A percentile compares a stretch with the other conserved stretches of the same genome.
Conservation (phyloP, 441 rosid genomes). For the Adansonia madagascariensis region DNA sequence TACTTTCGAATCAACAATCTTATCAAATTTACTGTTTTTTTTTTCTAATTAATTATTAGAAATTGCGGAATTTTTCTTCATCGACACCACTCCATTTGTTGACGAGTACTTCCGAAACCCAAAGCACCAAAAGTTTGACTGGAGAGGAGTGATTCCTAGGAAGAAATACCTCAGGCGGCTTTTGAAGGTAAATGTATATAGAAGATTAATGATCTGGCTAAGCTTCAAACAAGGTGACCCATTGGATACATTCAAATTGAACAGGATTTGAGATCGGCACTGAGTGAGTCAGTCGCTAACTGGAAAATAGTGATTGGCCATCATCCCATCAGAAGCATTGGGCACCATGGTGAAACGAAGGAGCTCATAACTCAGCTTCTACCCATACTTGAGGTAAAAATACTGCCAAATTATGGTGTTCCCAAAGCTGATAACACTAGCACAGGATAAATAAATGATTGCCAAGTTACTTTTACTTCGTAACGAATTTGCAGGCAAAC, state of each 20-base stretch:
- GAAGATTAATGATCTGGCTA: neutral
- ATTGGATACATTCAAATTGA: neutral
- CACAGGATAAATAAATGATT: neutral
- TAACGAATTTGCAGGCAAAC: conserved; percentile 40
- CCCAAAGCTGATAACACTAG: neutral
- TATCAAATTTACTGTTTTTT: neutral
- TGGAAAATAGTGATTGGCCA: conserved; percentile 94
- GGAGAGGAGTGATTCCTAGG: conserved; percentile 66
- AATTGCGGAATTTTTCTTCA: conserved; percentile 49
- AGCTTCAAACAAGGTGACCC: too few relatives aligned
- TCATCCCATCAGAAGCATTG: conserved; percentile 75
- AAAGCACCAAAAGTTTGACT: conserved; percentile 59
- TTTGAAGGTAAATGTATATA: conserved; percentile 39
- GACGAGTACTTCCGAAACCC: conserved; percentile 56
- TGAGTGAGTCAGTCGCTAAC: conserved; percentile 54
- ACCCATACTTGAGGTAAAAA: conserved; percentile 69
- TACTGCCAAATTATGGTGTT: neutral
- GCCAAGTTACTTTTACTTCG: neutral
- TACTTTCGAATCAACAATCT: neutral
- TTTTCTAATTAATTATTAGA: conserved; percentile 28
- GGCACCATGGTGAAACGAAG: conserved; percentile 63
- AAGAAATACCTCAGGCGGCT: conserved; percentile 53
- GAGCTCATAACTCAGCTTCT: conserved; percentile 61
- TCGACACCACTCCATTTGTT: conserved; percentile 63
- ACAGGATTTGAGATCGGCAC: conserved; percentile 57